A percentile compares a stretch with the other conserved stretches of the same genome.
Conservation (phyloP, 495 filamentous ascomycete species). For the Hyaloscypha finlandica region DNA sequence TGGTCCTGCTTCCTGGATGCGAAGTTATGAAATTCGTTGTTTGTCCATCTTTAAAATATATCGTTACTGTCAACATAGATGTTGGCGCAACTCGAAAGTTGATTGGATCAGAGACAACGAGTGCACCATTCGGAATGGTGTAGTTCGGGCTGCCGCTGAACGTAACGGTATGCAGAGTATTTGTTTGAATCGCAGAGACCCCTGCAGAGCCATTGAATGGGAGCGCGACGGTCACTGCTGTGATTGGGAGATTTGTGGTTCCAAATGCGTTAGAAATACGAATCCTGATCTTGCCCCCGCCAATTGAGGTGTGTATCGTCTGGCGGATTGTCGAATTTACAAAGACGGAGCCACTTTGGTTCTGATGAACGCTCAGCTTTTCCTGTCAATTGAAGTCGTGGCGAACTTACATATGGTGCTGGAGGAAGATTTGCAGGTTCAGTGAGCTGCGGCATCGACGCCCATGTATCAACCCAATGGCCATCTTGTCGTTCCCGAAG, state of each 20-base stretch:
- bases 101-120: slow-evolving; percentile 66
- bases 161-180: slow-evolving; percentile 48
- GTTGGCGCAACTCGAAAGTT: slow-evolving; percentile 50
- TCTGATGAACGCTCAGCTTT: slow-evolving; percentile 12
- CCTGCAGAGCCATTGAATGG: slow-evolving; percentile 47
- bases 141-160: slow-evolving; percentile 55
- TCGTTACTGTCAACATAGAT: slow-evolving; percentile 55
- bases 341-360: slow-evolving; percentile 36
- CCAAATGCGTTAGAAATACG: slow-evolving; percentile 72
- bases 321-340: slow-evolving; percentile 65
- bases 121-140: slow-evolving; percentile 57
- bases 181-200: slow-evolving; percentile 52
- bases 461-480: slow-evolving; percentile 69
- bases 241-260: slow-evolving; percentile 59
- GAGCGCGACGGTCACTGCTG: slow-evolving; percentile 57
- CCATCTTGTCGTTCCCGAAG: slow-evolving; percentile 27
- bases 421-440: slow-evolving; percentile 64
- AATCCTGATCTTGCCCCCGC: slow-evolving; percentile 56
- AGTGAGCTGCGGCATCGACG: slow-evolving; percentile 65
- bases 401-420: slow-evolving; percentile 54
- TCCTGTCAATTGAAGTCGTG: neutral
- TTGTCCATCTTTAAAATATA: slow-evolving; percentile 62
- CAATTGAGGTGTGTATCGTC: slow-evolving; percentile 62
- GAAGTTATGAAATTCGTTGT: slow-evolving; percentile 57
- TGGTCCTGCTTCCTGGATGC: slow-evolving; percentile 70